Evolutionary conservation across 2,329 filamentous ascomycete genomes (phyloP).

Genomic region (Botryosphaeria agaves): DNA sequence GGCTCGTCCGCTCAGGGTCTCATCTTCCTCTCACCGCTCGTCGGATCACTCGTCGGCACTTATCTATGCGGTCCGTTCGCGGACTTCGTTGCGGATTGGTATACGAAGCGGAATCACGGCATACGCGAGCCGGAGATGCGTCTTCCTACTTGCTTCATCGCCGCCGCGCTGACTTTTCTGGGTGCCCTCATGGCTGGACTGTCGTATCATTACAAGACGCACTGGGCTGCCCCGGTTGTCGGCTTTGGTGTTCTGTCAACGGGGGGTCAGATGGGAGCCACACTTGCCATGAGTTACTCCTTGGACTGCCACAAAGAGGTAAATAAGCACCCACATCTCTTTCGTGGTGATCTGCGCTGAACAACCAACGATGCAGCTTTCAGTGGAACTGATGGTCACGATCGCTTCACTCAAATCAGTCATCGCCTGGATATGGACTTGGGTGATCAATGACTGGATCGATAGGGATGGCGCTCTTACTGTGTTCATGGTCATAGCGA

Average conservation of each 20-base stretch:
- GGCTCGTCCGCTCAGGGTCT: constrained; percentile 9
- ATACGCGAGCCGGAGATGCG: constrained; percentile 9
- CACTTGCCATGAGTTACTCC: constrained; percentile 10
- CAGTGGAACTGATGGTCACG: constrained; percentile 14
- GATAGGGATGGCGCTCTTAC: constrained; percentile 4
- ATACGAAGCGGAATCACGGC: constrained; percentile 6
- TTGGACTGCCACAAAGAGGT: constrained; percentile 10
- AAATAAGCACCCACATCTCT: background rate
- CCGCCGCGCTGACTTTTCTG: constrained; percentile 11
- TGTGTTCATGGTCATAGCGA: constrained; percentile 6
- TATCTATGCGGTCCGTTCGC: constrained; percentile 8
- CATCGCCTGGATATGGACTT: constrained; percentile 14
- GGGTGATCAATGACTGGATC: constrained; percentile 9
- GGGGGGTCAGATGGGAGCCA: constrained; percentile 14
- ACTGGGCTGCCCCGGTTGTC: constrained; percentile 8
- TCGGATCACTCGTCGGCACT: constrained; percentile 9
- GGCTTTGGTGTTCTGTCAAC: constrained; percentile 11
- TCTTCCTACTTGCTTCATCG: constrained; percentile 7
- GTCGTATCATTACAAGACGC: constrained; percentile 9
- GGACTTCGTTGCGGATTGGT: constrained; percentile 8
- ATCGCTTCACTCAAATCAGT: constrained; percentile 11
- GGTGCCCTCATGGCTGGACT: constrained; percentile 8
- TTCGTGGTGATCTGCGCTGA: background rate
- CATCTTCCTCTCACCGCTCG: constrained; percentile 10
- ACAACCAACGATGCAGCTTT: constrained; percentile 3